Conservation (phyloP, 345 rosid genomes). For the Pseudoturritis turrita region DNA sequence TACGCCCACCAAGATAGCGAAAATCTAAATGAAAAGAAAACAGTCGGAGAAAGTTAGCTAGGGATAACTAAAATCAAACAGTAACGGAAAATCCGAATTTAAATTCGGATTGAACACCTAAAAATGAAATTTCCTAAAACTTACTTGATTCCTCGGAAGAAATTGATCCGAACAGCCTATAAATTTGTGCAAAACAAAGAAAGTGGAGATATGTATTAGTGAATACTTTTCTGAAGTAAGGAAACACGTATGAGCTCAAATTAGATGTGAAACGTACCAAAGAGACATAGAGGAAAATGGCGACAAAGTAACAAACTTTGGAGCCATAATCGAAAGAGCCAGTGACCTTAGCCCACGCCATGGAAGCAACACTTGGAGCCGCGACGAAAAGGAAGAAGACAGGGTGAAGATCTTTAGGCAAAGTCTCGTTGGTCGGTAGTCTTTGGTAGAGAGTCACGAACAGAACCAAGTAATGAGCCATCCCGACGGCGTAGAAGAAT, state of each 20-base stretch:
- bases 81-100: background rate
- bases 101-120: background rate
- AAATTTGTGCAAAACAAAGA: background rate
- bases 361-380: constrained; percentile 81
- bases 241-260: background rate
- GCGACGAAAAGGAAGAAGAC: constrained; percentile 88
- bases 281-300: constrained; percentile 71
- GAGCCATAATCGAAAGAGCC: constrained; percentile 76
- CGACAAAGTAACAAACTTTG: constrained; percentile 66
- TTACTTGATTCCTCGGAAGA: constrained; percentile 77
- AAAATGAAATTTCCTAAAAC: background rate
- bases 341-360: constrained; percentile 79
- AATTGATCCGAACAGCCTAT: constrained; percentile 65
- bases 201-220: background rate
- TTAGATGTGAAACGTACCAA: constrained; percentile 39
- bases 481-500: constrained; percentile 75
- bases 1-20: constrained; percentile 98
- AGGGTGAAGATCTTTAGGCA: constrained; percentile 84
- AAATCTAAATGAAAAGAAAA: constrained; percentile 44
- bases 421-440: constrained; percentile 70
- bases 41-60: background rate
- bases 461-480: constrained; percentile 72
- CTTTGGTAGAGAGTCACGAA: constrained; percentile 90
- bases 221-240: background rate
- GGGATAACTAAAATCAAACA: background rate